Evolutionary conservation across 192 early-diverging fungal genomes (phyloP).

Genomic region (Podila horticola): DNA sequence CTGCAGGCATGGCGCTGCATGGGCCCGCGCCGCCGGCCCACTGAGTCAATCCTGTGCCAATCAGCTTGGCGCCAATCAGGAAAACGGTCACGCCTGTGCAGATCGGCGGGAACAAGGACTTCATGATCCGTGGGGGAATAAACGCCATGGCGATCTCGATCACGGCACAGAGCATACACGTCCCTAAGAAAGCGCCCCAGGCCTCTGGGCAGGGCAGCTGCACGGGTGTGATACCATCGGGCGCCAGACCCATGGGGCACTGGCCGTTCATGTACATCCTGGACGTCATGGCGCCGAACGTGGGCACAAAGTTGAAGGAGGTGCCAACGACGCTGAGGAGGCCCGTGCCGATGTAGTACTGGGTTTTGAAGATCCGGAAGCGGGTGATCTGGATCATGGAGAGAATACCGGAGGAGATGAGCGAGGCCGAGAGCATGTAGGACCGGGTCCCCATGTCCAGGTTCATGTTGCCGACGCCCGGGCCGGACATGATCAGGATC

Average conservation of each 20-base stretch:
- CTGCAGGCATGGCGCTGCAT: conserved; percentile 56
- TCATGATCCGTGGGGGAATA: conserved; percentile 58
- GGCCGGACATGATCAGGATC: conserved; percentile 55
- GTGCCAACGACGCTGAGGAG: conserved; percentile 60
- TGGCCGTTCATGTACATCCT: conserved; percentile 64
- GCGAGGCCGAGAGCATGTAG: conserved; percentile 59
- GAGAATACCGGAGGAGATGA: conserved; percentile 59
- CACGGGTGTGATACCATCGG: conserved; percentile 54
- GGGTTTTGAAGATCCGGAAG: conserved; percentile 53
- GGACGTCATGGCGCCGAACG: conserved; percentile 56
- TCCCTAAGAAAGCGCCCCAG: conserved; percentile 65
- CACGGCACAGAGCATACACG: conserved; percentile 60
- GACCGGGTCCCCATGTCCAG: conserved; percentile 36
- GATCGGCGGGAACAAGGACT: conserved; percentile 59
- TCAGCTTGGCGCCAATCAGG: conserved; percentile 62
- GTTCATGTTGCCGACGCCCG: conserved; percentile 56
- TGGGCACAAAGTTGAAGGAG: conserved; percentile 62
- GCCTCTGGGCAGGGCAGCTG: conserved; percentile 60
- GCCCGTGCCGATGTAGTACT: conserved; percentile 62
- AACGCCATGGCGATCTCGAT: conserved; percentile 60
- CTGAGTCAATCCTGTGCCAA: conserved; percentile 58
- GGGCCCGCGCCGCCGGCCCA: conserved; percentile 65
- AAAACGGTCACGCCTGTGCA: conserved; percentile 61
- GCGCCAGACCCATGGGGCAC: conserved; percentile 53
- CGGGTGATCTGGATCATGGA: conserved; percentile 58